A percentile compares a stretch with the other conserved stretches of the same genome.
phyloP scores from a whole-genome alignment of 2,329 filamentous ascomycete genomes.

The Mycogone perniciosa region DNA sequence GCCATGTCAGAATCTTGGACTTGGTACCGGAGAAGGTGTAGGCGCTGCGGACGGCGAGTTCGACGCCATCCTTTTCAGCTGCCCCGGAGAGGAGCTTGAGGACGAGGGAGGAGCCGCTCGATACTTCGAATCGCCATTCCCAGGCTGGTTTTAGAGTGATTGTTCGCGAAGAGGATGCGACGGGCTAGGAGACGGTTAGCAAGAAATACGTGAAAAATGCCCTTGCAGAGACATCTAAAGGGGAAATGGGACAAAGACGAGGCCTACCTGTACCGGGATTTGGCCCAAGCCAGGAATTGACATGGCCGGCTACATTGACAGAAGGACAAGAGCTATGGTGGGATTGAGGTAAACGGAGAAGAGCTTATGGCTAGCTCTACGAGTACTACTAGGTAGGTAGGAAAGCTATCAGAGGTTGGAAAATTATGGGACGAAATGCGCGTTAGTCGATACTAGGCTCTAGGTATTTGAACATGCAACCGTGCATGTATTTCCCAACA shows the following conservation, averaged over 20 bases:
- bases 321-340: not conserved
- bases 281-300: constrained; percentile 70
- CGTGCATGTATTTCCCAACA: not conserved
- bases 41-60: constrained; percentile 72
- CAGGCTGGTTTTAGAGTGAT: constrained; percentile 54
- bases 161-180: constrained; percentile 37
- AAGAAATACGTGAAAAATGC: not conserved
- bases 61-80: constrained; percentile 91
- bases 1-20: constrained; percentile 86
- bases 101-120: constrained; percentile 38
- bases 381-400: not conserved
- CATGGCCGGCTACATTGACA: constrained; percentile 44
- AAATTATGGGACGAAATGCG: not conserved
- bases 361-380: too few species aligned
- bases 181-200: constrained; percentile 19
- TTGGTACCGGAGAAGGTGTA: constrained; percentile 80
- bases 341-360: not conserved
- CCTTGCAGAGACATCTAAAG: not conserved
- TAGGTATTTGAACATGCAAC: too few species aligned
- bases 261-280: constrained; percentile 51
- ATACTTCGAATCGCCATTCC: constrained; percentile 76
- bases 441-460: too few species aligned
- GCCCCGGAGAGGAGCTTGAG: constrained; percentile 69
- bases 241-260: not conserved
- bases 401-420: not conserved